phyloP scores from a whole-genome alignment of 2,329 filamentous ascomycete genomes.

The Fusarium denticulatum region DNA sequence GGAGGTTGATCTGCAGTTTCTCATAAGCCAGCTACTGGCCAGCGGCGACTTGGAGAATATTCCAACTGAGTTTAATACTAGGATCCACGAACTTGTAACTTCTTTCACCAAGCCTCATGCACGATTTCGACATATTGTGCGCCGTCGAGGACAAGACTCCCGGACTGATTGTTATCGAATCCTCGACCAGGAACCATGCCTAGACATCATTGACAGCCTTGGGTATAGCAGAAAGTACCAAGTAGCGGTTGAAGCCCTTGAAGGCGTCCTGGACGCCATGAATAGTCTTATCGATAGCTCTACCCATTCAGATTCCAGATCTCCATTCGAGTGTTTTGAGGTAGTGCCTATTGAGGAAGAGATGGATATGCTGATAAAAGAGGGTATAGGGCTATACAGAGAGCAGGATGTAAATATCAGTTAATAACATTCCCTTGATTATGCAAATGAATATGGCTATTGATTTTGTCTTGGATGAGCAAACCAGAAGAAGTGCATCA shows the following conservation, averaged over 20 bases:
- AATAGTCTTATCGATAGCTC: accelerated
- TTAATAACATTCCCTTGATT: accelerated
- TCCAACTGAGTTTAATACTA: accelerated
- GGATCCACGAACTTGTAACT: accelerated
- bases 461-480: not conserved
- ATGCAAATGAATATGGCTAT: accelerated
- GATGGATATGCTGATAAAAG: not conserved
- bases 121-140: accelerated
- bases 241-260: accelerated
- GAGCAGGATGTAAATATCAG: accelerated
- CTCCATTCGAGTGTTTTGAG: accelerated
- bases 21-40: accelerated
- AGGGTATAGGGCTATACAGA: not conserved
- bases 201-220: accelerated
- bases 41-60: accelerated
- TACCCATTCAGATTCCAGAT: accelerated
- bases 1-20: not conserved
- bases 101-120: accelerated
- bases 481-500: not conserved
- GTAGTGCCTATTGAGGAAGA: accelerated
- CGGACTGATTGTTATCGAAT: not conserved
- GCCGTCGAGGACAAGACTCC: accelerated
- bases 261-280: accelerated
- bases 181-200: accelerated
- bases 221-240: accelerated